phyloP scores from a whole-genome alignment of 495 filamentous ascomycete genomes.

The Aspergillus panamensis region DNA sequence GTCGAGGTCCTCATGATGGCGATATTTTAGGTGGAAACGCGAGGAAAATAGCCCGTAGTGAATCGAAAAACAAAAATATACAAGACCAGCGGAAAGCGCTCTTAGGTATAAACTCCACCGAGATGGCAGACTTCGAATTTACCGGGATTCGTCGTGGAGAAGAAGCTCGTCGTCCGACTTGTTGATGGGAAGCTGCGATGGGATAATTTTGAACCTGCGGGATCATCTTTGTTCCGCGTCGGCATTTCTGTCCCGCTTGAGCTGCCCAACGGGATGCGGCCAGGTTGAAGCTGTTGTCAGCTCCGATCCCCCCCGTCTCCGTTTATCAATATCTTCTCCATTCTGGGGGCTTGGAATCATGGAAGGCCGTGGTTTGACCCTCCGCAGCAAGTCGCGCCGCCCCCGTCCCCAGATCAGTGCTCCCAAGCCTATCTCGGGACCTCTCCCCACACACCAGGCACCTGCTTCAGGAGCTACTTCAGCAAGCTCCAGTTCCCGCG shows the following conservation, averaged over 20 bases:
- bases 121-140: background rate
- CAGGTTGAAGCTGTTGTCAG: background rate
- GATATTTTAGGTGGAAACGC: background rate
- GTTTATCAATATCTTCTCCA: constrained; percentile 5
- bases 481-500: constrained; percentile 29
- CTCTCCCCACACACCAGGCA: constrained; percentile 44
- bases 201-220: constrained; percentile 42
- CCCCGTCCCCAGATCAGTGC: constrained; percentile 72
- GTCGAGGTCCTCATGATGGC: constrained; percentile 62
- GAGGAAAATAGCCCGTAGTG: background rate
- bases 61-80: background rate
- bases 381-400: constrained; percentile 81
- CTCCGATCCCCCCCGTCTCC: constrained; percentile 5
- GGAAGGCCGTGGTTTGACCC: constrained; percentile 72
- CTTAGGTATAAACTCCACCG: background rate
- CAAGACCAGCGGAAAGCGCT: background rate
- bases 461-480: constrained; percentile 20
- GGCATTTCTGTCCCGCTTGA: constrained; percentile 34
- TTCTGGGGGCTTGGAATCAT: constrained; percentile 21
- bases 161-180: constrained; percentile 11
- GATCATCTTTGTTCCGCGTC: constrained; percentile 44
- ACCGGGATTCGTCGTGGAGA: background rate
- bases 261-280: constrained; percentile 15
- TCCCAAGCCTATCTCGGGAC: constrained; percentile 74
- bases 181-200: constrained; percentile 20